These are phyloP conservation scores for Isabelozyma rhagii DNA, from an alignment of 805 yeast genomes.

Conservation along the genomic window DNA sequence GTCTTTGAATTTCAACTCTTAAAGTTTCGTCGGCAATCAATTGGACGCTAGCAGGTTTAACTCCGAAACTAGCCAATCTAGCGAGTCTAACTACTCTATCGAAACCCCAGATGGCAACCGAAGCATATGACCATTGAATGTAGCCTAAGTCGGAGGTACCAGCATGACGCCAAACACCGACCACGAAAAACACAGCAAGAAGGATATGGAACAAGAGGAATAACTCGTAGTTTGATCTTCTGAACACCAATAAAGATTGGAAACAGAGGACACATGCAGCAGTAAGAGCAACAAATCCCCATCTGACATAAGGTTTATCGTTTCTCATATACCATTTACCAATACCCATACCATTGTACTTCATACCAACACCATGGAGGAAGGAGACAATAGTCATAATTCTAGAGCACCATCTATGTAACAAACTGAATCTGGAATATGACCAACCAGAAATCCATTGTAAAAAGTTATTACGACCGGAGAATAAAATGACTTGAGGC, in stretches of 20 bases:
- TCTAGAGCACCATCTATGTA: slow-evolving; percentile 68
- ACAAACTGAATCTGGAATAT: slow-evolving; percentile 55
- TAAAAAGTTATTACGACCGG: slow-evolving; percentile 71
- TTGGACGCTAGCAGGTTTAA: slow-evolving; percentile 33
- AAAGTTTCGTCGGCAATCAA: slow-evolving; percentile 45
- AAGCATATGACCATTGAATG: slow-evolving; percentile 16
- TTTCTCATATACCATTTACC: slow-evolving; percentile 32
- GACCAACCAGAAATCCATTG: slow-evolving; percentile 60
- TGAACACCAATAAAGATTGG: slow-evolving; percentile 45
- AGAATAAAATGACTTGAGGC: slow-evolving; percentile 61
- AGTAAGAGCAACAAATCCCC: slow-evolving; percentile 31
- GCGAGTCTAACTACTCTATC: slow-evolving; percentile 32
- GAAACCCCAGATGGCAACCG: slow-evolving; percentile 28
- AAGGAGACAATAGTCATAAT: slow-evolving; percentile 45
- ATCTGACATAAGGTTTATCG: slow-evolving; percentile 22
- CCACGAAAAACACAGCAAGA: slow-evolving; percentile 39
- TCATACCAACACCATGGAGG: slow-evolving; percentile 58
- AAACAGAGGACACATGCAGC: slow-evolving; percentile 18
- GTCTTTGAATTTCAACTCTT: slow-evolving; percentile 46
- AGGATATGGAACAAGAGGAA: slow-evolving; percentile 20
- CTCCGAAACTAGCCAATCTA: slow-evolving; percentile 34
- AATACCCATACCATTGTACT: slow-evolving; percentile 39
- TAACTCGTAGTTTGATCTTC: slow-evolving; percentile 63
- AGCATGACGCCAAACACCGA: slow-evolving; percentile 60
- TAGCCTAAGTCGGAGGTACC: slow-evolving; percentile 39